These are phyloP conservation scores for Penicillium sp. DNA, from an alignment of 2,329 filamentous ascomycete species.

Conservation along the genomic window DNA sequence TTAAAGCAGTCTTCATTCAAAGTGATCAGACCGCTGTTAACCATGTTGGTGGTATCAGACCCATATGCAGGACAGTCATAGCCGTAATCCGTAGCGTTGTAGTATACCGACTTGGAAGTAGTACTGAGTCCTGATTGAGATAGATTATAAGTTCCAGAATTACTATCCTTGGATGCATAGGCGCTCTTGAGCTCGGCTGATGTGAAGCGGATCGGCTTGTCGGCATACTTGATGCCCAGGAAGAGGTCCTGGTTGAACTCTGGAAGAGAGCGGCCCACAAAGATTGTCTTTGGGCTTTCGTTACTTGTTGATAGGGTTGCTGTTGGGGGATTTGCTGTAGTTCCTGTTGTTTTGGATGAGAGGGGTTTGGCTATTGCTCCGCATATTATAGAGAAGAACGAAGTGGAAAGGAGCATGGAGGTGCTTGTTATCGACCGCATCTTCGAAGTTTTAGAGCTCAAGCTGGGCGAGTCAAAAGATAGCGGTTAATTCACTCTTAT, in stretches of 20 bases:
- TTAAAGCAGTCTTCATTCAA: conserved; percentile 32
- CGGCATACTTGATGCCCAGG: conserved; percentile 33
- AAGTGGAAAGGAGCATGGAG: background rate
- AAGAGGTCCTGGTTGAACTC: conserved; percentile 32
- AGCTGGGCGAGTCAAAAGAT: background rate
- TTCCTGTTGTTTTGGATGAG: conserved; percentile 1
- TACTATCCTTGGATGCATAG: conserved; percentile 26
- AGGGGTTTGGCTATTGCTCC: background rate
- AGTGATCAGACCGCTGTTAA: conserved; percentile 20
- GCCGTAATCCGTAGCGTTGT: conserved; percentile 34
- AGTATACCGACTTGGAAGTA: conserved; percentile 12
- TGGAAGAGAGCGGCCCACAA: conserved; percentile 28
- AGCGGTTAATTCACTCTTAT: background rate
- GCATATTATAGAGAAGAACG: conserved; percentile 1
- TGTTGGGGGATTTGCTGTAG: conserved; percentile 23
- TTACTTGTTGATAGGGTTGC: conserved; percentile 13
- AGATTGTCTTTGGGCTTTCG: conserved; percentile 18
- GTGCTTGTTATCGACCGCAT: background rate
- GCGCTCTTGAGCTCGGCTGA: conserved; percentile 23
- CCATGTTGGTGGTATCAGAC: conserved; percentile 28
- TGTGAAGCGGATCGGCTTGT: conserved; percentile 31
- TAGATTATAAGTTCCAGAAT: conserved; percentile 16
- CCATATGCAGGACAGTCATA: conserved; percentile 35
- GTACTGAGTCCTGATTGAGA: background rate
- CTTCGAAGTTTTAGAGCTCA: background rate